Evolutionary conservation across 108 stramenopile genomes (phyloP), one percentile per base, ranked within the genome.

Genomic region (Ochromonas danica): DNA sequence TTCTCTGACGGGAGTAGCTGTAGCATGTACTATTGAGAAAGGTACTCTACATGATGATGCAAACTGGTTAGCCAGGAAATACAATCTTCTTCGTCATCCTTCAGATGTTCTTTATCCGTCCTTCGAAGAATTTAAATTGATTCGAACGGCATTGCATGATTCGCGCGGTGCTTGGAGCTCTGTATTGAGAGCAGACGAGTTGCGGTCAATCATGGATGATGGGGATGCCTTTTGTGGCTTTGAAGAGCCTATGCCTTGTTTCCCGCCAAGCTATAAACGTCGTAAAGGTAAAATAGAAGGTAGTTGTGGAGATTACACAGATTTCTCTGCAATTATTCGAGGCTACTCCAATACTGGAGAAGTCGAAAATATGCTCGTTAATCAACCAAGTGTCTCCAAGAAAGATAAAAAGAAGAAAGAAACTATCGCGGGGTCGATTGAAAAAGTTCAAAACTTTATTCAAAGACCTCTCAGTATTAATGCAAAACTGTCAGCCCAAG

Each of bases 201-300:
- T 78, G 25, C 2, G 42, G 63, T 40, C 61, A 45, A 61, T 61
- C 25, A 57, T 57, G 45, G 43, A 57, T 27, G 62, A 39, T 25
- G 78, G 78, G 6, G 78, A 57, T 36, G 78, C 63, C 3, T 78
- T 78, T 61, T 78, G 22, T 61, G 61, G 61, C 25, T 78, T 78
- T 31, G 63, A 78, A 38, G 78, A 78, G 38, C 62, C 63, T 22
- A 25, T 38, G 35, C 60, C 61, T 25, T 2, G 3, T 2, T 78
- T 78, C 30, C 78, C 78, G 36, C 78, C 78, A n/a, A 61, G 42
- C 35, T 78, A 61, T 61, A 57, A 61, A 36, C 57, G 78, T 25
- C 6, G 10, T 1, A 57, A 39, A n/a, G 10, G 36, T 25, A 30
- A 27, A 1, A 22, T 14, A 51, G 78, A 62, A 33, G 78, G 3